phyloP scores from a whole-genome alignment of 2,329 filamentous ascomycete species.

The Talaromyces sp. region DNA sequence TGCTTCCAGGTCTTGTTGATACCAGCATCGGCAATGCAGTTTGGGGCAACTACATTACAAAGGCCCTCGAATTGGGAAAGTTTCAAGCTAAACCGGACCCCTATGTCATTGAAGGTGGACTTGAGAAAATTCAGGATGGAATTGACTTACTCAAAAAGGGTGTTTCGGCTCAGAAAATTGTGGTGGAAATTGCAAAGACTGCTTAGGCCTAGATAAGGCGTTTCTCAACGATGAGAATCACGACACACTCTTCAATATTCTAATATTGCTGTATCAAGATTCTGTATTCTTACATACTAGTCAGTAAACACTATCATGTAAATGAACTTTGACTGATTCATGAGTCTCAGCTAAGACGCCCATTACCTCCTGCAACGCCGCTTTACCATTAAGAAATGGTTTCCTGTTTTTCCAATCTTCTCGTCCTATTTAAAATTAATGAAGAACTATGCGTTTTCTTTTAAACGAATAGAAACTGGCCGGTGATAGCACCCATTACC shows the following conservation, averaged over 20 bases:
- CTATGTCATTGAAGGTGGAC: constrained; percentile 36
- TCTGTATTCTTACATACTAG: background rate
- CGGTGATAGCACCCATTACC: background rate
- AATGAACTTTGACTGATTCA: background rate
- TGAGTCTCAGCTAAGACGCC: background rate
- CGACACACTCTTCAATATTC: no score
- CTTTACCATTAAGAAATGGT: background rate
- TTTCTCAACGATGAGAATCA: background rate
- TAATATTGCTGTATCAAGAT: background rate
- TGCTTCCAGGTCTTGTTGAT: constrained; percentile 5
- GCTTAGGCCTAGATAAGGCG: background rate
- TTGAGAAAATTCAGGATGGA: constrained; percentile 36
- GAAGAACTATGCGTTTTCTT: background rate
- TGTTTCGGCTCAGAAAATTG: constrained; percentile 40
- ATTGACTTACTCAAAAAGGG: constrained; percentile 37
- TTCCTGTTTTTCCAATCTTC: background rate
- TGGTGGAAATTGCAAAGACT: constrained; percentile 24
- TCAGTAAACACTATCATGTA: background rate
- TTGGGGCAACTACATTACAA: constrained; percentile 27
- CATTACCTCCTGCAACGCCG: background rate
- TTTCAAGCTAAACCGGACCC: constrained; percentile 33
- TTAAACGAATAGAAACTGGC: background rate
- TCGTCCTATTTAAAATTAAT: background rate
- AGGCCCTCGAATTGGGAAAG: constrained; percentile 27
- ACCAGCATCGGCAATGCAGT: constrained; percentile 21